phyloP scores from a whole-genome alignment of 73 alveolate species.

The Paramecium caudatum region DNA sequence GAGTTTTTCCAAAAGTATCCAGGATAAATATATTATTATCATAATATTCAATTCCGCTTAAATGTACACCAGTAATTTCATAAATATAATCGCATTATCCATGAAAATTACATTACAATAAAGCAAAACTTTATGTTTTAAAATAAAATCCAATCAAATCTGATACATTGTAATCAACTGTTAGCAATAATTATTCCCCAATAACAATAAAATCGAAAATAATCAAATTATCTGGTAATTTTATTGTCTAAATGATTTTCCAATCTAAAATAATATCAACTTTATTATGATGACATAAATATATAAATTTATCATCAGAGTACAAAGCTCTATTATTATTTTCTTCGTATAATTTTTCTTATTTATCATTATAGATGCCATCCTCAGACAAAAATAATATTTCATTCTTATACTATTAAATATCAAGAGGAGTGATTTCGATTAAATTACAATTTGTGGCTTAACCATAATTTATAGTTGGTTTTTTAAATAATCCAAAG shows the following conservation, averaged over 20 bases:
- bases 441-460: neutral
- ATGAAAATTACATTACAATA: constrained; percentile 5
- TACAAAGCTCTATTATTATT: neutral
- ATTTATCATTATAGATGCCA: constrained; percentile 3
- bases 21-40: neutral
- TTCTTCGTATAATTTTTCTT: neutral
- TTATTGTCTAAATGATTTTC: neutral
- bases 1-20: neutral
- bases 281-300: neutral
- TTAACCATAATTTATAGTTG: neutral
- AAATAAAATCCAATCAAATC: constrained; percentile 12
- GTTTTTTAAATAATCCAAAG: constrained; percentile 22
- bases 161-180: neutral
- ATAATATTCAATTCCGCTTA: neutral
- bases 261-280: neutral
- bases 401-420: neutral
- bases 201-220: neutral
- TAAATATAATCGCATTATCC: neutral
- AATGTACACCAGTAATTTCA: constrained; percentile 8
- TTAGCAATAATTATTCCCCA: neutral
- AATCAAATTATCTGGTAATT: neutral
- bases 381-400: neutral
- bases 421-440: neutral
- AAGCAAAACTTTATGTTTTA: neutral
- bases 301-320: neutral